phyloP scores from a whole-genome alignment of 2,329 filamentous ascomycete genomes.

The Colletotrichum gigasporum region DNA sequence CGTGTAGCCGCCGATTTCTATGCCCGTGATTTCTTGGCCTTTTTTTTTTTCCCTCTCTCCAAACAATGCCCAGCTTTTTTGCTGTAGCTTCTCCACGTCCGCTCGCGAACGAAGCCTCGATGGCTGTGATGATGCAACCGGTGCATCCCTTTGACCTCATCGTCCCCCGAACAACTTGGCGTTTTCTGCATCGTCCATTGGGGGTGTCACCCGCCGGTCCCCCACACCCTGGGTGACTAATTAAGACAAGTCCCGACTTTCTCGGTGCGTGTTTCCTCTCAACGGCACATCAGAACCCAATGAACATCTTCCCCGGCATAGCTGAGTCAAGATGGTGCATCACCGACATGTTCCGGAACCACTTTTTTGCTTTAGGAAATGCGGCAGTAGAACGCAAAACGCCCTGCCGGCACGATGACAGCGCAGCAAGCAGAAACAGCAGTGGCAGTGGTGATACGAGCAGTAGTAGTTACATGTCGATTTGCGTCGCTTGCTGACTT shows the following conservation, averaged over 20 bases:
- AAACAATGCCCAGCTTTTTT: neutral
- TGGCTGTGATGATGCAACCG: conserved; percentile 7
- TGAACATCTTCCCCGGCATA: neutral
- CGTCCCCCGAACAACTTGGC: conserved; percentile 3
- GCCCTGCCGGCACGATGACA: neutral
- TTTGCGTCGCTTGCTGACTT: conserved; percentile 18
- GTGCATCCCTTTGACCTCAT: neutral
- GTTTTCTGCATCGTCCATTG: neutral
- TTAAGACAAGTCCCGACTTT: too few species aligned
- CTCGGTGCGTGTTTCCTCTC: neutral
- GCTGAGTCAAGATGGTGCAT: conserved; percentile 8
- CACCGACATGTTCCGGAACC: neutral
- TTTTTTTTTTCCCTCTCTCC: neutral
- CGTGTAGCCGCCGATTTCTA: conserved; percentile 9
- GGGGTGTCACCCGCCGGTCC: neutral
- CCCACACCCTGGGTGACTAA: neutral
- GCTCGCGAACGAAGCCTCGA: conserved; percentile 6
- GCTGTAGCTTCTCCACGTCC: neutral
- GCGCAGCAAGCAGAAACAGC: neutral
- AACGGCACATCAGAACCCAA: neutral
- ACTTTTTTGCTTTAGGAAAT: too few species aligned
- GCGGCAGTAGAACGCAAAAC: too few species aligned
- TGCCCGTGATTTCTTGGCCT: conserved; percentile 16
- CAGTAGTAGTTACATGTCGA: neutral
- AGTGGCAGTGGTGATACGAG: neutral